Conservation (phyloP, 164 flowering plant species). For the Magnolia changhungtana region DNA sequence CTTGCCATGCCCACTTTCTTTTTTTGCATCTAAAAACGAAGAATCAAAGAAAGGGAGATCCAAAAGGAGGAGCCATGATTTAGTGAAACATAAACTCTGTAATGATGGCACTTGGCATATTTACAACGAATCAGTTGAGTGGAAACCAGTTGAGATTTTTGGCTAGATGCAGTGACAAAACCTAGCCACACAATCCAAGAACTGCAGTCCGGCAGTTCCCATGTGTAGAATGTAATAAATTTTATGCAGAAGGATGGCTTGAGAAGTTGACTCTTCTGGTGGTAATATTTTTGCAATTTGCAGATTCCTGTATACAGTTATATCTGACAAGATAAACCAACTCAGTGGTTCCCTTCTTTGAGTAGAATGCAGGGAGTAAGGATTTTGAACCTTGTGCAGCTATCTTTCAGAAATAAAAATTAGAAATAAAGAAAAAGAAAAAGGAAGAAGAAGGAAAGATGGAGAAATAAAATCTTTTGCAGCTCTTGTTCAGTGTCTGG, state of each 20-base stretch:
- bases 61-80: neutral
- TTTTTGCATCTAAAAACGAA: neutral
- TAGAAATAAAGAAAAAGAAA: no score
- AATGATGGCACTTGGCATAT: neutral
- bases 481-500: neutral
- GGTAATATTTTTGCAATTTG: neutral
- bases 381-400: neutral
- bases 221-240: neutral
- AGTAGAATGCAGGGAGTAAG: neutral
- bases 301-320: neutral
- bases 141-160: conserved; percentile 1
- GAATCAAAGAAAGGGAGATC: neutral
- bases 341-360: neutral
- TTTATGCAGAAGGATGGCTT: neutral
- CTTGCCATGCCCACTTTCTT: neutral
- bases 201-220: neutral
- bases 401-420: neutral
- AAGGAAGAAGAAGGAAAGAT: neutral
- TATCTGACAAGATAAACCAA: neutral
- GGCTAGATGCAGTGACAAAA: neutral
- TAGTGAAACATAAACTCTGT: neutral
- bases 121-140: neutral
- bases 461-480: neutral
- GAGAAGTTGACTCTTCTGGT: neutral
- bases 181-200: neutral